Base-by-base conservation (phyloP, 148 eudicot genomes). In the Simmondsia chinensis region DNA sequence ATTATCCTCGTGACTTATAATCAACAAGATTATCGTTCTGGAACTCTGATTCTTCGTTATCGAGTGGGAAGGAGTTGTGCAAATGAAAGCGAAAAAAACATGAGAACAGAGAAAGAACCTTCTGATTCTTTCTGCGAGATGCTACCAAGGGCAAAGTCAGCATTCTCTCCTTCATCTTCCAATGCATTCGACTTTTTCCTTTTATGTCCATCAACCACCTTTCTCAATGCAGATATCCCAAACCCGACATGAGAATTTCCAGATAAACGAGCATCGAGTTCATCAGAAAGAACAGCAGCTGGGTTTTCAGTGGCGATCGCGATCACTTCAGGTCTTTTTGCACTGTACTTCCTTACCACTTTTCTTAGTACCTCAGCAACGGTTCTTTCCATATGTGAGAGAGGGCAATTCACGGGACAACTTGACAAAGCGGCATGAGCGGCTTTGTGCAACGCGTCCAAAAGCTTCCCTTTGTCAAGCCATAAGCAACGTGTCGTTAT, bases 401-500 rank as follows among this genome's bases (percentile, higher is more conserved):
- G 72, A 52, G 99, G 99, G 54, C 83, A 74, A 48, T 60, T 82
- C 35, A 86, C 54, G 28, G 99, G 89, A 43, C 95, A 91, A 64
- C 96, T 86, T 17, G 96, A 82, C 24, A 91, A 57, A 15, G 89
- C 66, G 49, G 94, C 96, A 52, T 86, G 94, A 33, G 99, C 94
- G 52, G 96, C 94, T 75, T 80, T 82, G 68, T 82, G 79, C 32
- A 91, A 81, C 28, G 99, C 99, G 66, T 91, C 99, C 63, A 86
- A 59, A 61, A 91, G 95, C 68, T 86, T 91, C 37, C 99, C 99
- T 59, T 86, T 86, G 48, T 91, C 99, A 31, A 91, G 79, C 99
- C 99, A 91, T 64, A 91, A 71, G 74, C 99, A 91, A 12, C 96
- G 94, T 21, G 99, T 91, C 14, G 99, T 91, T 35, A 91, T 79